Conservation (phyloP, 345 rosid genomes). For the Citrus inodora region DNA sequence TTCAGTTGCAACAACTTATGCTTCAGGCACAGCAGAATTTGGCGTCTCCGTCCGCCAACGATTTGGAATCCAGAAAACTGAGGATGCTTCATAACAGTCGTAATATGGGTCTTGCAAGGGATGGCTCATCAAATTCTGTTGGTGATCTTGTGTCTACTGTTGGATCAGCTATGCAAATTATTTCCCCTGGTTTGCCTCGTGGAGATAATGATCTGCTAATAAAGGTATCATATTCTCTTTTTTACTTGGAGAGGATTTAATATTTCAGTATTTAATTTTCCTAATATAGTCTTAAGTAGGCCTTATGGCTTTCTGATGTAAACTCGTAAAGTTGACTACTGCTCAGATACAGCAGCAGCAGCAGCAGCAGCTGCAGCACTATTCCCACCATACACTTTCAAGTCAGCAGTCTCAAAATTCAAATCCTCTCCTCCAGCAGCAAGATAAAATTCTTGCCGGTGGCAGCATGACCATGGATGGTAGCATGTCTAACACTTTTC, state of each 20-base stretch:
- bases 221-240: constrained; percentile 32
- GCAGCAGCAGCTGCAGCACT: constrained; percentile 39
- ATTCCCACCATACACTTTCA: constrained; percentile 37
- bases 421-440: constrained; percentile 37
- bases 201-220: constrained; percentile 41
- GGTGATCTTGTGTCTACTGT: constrained; percentile 39
- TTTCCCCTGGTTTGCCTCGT: constrained; percentile 32
- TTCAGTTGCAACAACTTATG: constrained; percentile 47
- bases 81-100: constrained; percentile 45
- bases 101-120: constrained; percentile 38
- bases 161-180: constrained; percentile 36
- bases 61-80: constrained; percentile 47
- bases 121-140: constrained; percentile 28
- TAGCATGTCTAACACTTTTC: constrained; percentile 41
- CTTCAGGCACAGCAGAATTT: constrained; percentile 54
- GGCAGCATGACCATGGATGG: constrained; percentile 39
- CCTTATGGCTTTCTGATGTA: constrained; percentile 14
- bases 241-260: background rate
- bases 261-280: background rate
- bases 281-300: background rate
- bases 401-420: constrained; percentile 48
- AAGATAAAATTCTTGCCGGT: constrained; percentile 38
- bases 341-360: constrained; percentile 42
- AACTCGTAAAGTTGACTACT: background rate
- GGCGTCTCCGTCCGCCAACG: constrained; percentile 41